phyloP scores from a whole-genome alignment of 345 rosid genomes.

The Acer saccharum region DNA sequence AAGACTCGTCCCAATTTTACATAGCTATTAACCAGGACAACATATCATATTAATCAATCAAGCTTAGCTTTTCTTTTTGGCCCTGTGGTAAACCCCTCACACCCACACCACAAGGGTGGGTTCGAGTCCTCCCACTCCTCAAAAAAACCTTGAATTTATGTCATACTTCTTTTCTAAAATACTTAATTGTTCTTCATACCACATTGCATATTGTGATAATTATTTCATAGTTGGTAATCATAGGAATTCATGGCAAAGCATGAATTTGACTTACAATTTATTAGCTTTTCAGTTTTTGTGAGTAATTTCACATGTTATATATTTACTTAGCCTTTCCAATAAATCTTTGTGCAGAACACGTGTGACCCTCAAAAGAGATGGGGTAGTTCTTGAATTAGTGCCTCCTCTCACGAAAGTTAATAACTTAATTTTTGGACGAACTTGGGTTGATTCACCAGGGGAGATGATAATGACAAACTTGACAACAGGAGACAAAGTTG shows the following conservation, averaged over 20 bases:
- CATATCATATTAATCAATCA: background rate
- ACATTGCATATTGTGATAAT: background rate
- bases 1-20: background rate
- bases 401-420: constrained; percentile 79
- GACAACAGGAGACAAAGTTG: constrained; percentile 75
- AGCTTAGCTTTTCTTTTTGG: background rate
- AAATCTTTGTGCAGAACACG: constrained; percentile 55
- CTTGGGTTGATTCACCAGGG: constrained; percentile 79
- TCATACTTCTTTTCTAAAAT: background rate
- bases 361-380: constrained; percentile 75
- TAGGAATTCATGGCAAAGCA: background rate
- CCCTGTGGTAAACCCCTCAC: no score
- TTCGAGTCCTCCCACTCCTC: no score
- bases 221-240: background rate
- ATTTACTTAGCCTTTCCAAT: constrained; percentile 8
- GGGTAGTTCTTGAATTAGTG: constrained; percentile 72
- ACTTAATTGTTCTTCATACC: background rate
- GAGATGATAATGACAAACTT: constrained; percentile 80
- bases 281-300: background rate
- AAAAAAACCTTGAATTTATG: no score
- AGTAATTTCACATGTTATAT: background rate
- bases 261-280: background rate
- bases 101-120: no score
- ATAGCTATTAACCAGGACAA: background rate
- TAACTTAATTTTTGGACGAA: constrained; percentile 80